Evolutionary conservation across 2,329 filamentous ascomycete genomes (phyloP).

Genomic region (Malbranchea zuffiana): DNA sequence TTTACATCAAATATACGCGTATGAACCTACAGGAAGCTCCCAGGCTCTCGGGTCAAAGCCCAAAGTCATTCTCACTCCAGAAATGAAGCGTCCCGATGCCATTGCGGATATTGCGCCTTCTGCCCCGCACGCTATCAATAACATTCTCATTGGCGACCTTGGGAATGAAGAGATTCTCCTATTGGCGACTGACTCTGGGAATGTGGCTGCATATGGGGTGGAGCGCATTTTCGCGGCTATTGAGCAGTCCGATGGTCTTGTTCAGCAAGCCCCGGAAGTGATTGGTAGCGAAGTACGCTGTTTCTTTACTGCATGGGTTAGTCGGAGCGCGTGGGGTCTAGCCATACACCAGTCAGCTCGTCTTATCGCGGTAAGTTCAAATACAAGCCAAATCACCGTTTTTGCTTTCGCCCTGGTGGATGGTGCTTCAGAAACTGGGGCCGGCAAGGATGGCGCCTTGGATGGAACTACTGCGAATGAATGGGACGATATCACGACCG

Average conservation of each 20-base stretch:
- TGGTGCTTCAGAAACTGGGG: constrained; percentile 15
- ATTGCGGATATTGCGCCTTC: constrained; percentile 44
- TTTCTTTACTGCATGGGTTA: constrained; percentile 69
- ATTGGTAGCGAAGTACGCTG: constrained; percentile 26
- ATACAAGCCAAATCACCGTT: constrained; percentile 50
- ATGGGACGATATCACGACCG: constrained; percentile 25
- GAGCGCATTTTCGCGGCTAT: constrained; percentile 40
- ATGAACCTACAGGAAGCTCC: constrained; percentile 32
- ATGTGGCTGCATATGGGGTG: constrained; percentile 60
- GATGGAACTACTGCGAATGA: constrained; percentile 12
- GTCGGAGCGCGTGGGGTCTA: constrained; percentile 75
- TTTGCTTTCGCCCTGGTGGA: constrained; percentile 48
- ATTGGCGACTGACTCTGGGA: constrained; percentile 61
- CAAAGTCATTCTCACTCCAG: constrained; percentile 33
- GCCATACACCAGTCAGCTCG: constrained; percentile 72
- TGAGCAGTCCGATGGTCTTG: constrained; percentile 13
- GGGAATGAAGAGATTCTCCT: constrained; percentile 60
- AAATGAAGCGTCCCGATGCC: constrained; percentile 31
- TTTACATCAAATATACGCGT: constrained; percentile 33
- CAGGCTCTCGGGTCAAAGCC: constrained; percentile 31
- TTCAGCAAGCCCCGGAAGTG: constrained; percentile 9
- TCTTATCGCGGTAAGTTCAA: constrained; percentile 75
- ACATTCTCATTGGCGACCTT: constrained; percentile 56
- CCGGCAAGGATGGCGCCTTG: constrained; percentile 13
- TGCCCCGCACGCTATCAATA: constrained; percentile 55